These are phyloP conservation scores for Paecilomyces formosus DNA, from an alignment of 2,329 filamentous ascomycete genomes.

Conservation along the genomic window DNA sequence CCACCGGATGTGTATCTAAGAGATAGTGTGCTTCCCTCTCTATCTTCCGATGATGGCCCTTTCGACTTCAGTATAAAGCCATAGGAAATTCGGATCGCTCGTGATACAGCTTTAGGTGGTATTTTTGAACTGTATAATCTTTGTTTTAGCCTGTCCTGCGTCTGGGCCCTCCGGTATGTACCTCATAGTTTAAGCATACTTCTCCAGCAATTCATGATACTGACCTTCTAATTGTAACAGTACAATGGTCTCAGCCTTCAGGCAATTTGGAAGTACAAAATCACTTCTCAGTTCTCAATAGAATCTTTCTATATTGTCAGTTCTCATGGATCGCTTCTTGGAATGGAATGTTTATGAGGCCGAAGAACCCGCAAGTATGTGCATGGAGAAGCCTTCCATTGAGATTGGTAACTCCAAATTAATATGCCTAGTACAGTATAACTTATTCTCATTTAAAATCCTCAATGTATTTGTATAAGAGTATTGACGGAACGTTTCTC, in stretches of 20 bases:
- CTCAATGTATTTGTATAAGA: no score
- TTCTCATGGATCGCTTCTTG: no score
- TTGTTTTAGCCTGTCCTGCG: neutral
- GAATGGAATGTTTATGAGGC: no score
- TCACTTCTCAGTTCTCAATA: no score
- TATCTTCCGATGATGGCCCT: neutral
- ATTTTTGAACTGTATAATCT: neutral
- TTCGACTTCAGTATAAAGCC: neutral
- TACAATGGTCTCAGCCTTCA: neutral
- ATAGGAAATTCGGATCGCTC: neutral
- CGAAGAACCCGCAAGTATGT: no score
- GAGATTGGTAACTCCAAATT: no score
- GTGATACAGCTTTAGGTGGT: neutral
- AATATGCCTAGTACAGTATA: no score
- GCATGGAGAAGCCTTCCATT: no score
- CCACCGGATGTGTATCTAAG: neutral
- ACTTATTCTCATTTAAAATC: no score
- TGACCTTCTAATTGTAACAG: neutral
- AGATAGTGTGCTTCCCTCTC: neutral
- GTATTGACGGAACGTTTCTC: no score
- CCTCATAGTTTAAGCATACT: neutral
- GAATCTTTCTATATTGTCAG: no score
- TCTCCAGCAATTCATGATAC: neutral
- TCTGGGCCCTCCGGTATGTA: neutral
- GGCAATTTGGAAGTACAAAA: conserved; percentile 8